Evolutionary conservation across 495 filamentous ascomycete genomes (phyloP).

Genomic region (Talaromyces borbonicus): DNA sequence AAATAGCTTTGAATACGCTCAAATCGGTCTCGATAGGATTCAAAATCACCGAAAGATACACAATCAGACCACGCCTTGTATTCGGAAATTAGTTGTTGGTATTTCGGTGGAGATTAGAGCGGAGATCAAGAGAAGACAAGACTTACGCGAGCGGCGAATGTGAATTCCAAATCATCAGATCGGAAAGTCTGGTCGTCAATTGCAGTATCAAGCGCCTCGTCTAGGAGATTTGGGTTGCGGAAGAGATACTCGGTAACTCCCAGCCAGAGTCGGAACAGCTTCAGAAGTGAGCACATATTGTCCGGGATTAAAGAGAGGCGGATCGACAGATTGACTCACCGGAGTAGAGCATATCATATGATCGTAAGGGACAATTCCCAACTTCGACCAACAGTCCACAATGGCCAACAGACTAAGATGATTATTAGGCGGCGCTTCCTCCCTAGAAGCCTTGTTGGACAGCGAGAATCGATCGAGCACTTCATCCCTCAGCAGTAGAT

Average conservation of each 20-base stretch:
- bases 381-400: slow-evolving; percentile 93
- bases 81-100: neutral
- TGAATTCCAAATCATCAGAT: slow-evolving; percentile 90
- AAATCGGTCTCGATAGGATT: slow-evolving; percentile 82
- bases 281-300: neutral
- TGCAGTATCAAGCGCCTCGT: slow-evolving; percentile 77
- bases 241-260: slow-evolving; percentile 97
- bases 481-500: slow-evolving; percentile 68
- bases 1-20: slow-evolving; percentile 85
- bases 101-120: no score
- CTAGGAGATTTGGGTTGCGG: slow-evolving; percentile 69
- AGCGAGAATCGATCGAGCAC: slow-evolving; percentile 83
- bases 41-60: slow-evolving; percentile 81
- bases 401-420: slow-evolving; percentile 93
- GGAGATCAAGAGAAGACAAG: neutral
- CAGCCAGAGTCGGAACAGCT: slow-evolving; percentile 95
- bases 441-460: slow-evolving; percentile 45
- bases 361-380: slow-evolving; percentile 91
- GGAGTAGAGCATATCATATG: slow-evolving; percentile 99
- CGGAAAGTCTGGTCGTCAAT: slow-evolving; percentile 82
- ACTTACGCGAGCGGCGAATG: slow-evolving; percentile 75
- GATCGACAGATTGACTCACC: no score
- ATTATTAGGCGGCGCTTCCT: slow-evolving; percentile 70
- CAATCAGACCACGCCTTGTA: slow-evolving; percentile 84
- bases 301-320: neutral